Evolutionary conservation across 2,329 filamentous ascomycete genomes (phyloP).

Genomic region (Colletotrichum tofieldiae): DNA sequence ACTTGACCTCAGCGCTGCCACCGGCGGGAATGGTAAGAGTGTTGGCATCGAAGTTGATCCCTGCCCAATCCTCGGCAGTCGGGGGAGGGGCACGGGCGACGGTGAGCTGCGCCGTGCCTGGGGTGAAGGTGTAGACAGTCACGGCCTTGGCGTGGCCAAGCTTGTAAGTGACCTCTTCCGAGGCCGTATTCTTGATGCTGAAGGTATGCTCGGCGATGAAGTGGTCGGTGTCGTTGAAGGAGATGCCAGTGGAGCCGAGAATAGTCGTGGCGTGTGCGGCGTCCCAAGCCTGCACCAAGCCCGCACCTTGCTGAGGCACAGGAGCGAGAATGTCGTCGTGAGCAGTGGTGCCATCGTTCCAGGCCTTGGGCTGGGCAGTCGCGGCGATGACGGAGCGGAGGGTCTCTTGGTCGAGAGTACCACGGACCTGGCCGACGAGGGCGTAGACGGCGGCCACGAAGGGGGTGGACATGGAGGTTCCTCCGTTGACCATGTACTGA

Average conservation of each 20-base stretch:
- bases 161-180: constrained; percentile 54
- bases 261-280: constrained; percentile 56
- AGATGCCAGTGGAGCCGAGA: constrained; percentile 56
- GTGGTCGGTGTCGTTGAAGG: constrained; percentile 62
- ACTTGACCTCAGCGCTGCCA: constrained; percentile 46
- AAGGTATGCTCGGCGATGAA: constrained; percentile 54
- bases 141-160: constrained; percentile 54
- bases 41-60: constrained; percentile 42
- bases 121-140: constrained; percentile 56
- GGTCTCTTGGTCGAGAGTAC: constrained; percentile 47
- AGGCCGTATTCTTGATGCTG: constrained; percentile 58
- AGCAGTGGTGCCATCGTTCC: constrained; percentile 48
- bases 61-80: constrained; percentile 41
- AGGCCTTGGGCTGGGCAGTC: constrained; percentile 51
- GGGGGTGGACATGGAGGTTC: constrained; percentile 70
- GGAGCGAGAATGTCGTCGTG: constrained; percentile 47
- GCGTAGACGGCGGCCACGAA: constrained; percentile 59
- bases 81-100: constrained; percentile 42
- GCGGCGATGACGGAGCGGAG: constrained; percentile 49
- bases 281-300: constrained; percentile 59
- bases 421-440: constrained; percentile 51
- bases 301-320: constrained; percentile 60
- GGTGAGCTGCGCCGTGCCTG: constrained; percentile 26
- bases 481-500: constrained; percentile 64
- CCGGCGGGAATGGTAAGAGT: constrained; percentile 50